A percentile compares a stretch with the other conserved stretches of the same genome.
Conservation (phyloP, 2,329 filamentous ascomycete genomes). For the Trichothecium sympodiale region DNA sequence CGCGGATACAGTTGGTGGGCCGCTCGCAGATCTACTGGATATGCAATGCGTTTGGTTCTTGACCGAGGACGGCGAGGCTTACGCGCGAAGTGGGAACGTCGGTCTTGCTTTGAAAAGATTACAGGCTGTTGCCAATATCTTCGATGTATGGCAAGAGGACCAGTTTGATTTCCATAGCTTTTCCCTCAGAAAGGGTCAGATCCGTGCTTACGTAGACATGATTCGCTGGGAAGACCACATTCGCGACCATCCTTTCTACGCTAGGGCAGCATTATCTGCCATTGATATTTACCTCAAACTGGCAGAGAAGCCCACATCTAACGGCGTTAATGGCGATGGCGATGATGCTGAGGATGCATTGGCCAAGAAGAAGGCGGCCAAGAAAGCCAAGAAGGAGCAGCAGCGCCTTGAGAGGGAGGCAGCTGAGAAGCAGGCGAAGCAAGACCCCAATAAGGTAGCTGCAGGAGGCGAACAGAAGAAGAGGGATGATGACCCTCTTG, state of each 20-base stretch:
- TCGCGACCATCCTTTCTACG: constrained; percentile 88
- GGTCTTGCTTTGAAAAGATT: constrained; percentile 88
- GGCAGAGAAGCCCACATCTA: constrained; percentile 58
- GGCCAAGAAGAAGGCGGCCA: constrained; percentile 76
- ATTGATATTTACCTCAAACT: constrained; percentile 71
- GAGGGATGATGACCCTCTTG: constrained; percentile 80
- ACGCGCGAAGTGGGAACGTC: constrained; percentile 69
- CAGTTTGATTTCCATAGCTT: constrained; percentile 99
- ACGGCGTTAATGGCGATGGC: constrained; percentile 49
- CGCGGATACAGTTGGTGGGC: constrained; percentile 78
- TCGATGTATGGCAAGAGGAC: constrained; percentile 95
- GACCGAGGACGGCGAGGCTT: constrained; percentile 88
- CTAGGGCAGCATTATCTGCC: constrained; percentile 70
- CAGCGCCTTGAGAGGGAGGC: constrained; percentile 60
- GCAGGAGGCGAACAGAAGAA: constrained; percentile 64
- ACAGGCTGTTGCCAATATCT: constrained; percentile 79
- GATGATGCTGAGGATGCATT: constrained; percentile 43
- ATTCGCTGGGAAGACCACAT: constrained; percentile 89
- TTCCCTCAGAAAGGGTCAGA: constrained; percentile 91
- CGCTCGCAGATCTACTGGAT: constrained; percentile 81
- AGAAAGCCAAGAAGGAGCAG: constrained; percentile 76
- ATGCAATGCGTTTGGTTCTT: constrained; percentile 99
- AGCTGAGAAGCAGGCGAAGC: constrained; percentile 65
- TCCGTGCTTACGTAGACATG: constrained; percentile 92
- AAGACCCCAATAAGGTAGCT: constrained; percentile 70